Base-by-base conservation (phyloP, 2,329 filamentous ascomycete species). In the Coniochaeta hoffmannii region DNA sequence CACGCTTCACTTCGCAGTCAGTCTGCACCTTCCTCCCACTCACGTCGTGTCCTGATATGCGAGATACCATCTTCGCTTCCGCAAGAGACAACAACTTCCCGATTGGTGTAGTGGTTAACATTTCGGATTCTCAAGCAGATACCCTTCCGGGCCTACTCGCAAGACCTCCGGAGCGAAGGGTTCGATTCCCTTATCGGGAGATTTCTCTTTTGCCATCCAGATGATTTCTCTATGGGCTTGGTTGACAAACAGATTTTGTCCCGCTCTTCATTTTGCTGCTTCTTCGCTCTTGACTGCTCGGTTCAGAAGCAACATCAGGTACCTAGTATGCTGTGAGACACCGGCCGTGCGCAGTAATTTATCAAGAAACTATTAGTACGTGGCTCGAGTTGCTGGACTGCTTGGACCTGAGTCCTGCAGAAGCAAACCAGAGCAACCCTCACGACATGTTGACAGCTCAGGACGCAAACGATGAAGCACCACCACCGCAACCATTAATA, bases 61-160 rank as follows among this genome's bases (percentile, higher is more conserved):
- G 12, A 19, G 3, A 24, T 46, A 19, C 10, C 24, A 24, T 4
- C 34, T 36, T 36, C 30, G 30, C 12, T 32, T 12, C 30, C 12
- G 14, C 41, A 46, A 46, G 19, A 46, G 26, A 15, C 41, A 46
- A 46, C 41, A 46, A 8, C 12, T 8, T 46, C 41, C 41, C 41
- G 41, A 46, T 46, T 46, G 41, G 41, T 46, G 41, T 46, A 46
- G 41, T 46, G 41, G 41, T 46, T 11, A 46, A 46, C 41, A 46
- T 46, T 46, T 46, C 41, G 41, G 41, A 46, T 46, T 46, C 41
- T 46, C 41, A 46, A 46, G 11, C 22, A 41, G n/a, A 24, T 46
- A 4, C 34, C 34, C n/a, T n/a, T n/a, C n/a, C n/a, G n/a, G n/a
- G 26, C 7, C 19, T 26, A 10, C 19, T 2, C 11, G 5, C 3